Base-by-base conservation (phyloP, 2,329 filamentous ascomycete genomes). In the Talaromyces marneffei region DNA sequence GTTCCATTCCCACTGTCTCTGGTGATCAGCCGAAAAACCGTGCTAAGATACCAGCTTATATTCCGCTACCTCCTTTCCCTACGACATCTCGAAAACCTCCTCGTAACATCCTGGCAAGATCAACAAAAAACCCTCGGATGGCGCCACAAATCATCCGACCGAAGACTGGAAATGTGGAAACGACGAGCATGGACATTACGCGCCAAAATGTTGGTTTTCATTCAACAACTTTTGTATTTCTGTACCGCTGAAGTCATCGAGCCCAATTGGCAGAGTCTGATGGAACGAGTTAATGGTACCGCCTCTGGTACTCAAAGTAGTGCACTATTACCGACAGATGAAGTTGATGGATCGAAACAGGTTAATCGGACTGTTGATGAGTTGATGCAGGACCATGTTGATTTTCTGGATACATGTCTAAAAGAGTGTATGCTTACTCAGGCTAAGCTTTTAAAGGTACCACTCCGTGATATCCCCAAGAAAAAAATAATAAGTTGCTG, bases 351-450 rank as follows among this genome's bases (percentile, higher is more conserved):
- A 29, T 74, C 71, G 35, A 77, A 74, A 58, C 78, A 83, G 61
- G 81, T 82, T n/a, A 86, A 85, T 68, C 75, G 92, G 39, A 99
- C 94, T 0, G 94, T 99, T 1, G 94, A 99, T 71, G 92, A 97
- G 77, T 78, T 99, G 71, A 99, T 99, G 94, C 91, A 97, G 77
- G 92, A 97, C 71, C 94, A 99, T 77, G 92, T 99, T 63, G 94
- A 97, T 76, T 99, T 99, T 74, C 79, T 99, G 53, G 94, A 97
- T 69, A 97, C 94, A 3, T 99, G 94, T 74, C 81, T 99, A 69
- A 99, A 97, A 77, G 94, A 97, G 78, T 97, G 94, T 79, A 97
- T 97, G 92, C 82, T 99, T 66, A 99, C 94, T 20, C 97, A 99
- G 74, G 91, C 91, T 72, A 97, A 96, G 78, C 82, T 99, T 6